Base-by-base conservation (phyloP, 2,329 filamentous ascomycete genomes). In the Ascocoryne sarcoides region DNA sequence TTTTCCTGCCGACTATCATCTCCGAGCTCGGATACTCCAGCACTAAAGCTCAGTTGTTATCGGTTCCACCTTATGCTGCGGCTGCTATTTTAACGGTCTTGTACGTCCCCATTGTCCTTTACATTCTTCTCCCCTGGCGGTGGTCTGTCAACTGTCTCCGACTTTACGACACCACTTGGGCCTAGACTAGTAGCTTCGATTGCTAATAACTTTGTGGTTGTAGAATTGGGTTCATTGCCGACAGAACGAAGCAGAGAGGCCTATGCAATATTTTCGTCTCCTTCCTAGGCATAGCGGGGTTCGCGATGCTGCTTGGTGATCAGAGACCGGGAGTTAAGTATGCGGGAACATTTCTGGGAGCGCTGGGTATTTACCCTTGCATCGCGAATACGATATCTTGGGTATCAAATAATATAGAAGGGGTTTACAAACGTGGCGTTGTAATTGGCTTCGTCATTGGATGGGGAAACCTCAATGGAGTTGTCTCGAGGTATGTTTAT, bases 391-490 rank as follows among this genome's bases (percentile, higher is more conserved):
- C 86, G 0, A 86, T 95, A 48, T 79, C 81, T 2, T 95, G 89
- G 89, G 70, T 82, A 14, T 79, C 81, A 35, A 95, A 95, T 65
- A 95, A 95, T 47, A 74, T 80, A 26, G 89, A 95, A 62, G 84
- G 89, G 10, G 84, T 90, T 2, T 94, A 94, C 64, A 95, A 95
- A 67, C 77, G 89, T 23, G 89, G 88, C 28, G 82, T 95, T 14
- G 85, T 86, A 0, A 65, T 95, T 1, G 89, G 89, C 0, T 79
- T 95, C 48, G 83, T 95, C 38, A 93, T 95, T 45, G 88, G 83
- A 16, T 94, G 86, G 85, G 89, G 89, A 21, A 95, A 95, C 57
- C 66, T 95, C 32, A 94, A 93, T 58, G 89, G 89, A 28, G 76
- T 95, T 17, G 82, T 95, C 45, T 78, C 72, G 53, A 80, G 75